phyloP scores from a whole-genome alignment of 2,329 filamentous ascomycete species.

The Chrysoporthe cubensis region DNA sequence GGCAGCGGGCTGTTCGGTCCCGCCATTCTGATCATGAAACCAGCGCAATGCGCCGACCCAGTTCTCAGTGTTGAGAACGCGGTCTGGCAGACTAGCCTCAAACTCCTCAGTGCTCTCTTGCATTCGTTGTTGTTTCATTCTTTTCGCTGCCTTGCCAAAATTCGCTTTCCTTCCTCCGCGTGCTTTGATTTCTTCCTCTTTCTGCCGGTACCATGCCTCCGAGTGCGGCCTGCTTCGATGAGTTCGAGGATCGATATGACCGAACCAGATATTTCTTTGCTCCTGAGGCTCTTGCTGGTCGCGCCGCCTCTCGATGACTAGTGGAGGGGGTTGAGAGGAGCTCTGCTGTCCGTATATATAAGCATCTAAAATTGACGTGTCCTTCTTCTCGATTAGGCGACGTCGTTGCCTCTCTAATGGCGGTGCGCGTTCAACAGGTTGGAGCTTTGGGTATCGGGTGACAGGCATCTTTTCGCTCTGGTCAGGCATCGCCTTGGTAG shows the following conservation, averaged over 20 bases:
- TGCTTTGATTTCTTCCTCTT: slow-evolving; percentile 52
- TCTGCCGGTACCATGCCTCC: slow-evolving; percentile 50
- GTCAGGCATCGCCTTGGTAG: neutral
- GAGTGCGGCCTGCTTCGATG: slow-evolving; percentile 51
- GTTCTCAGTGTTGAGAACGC: slow-evolving; percentile 47
- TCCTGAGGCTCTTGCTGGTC: slow-evolving; percentile 19
- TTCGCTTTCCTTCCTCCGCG: slow-evolving; percentile 55
- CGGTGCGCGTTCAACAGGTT: slow-evolving; percentile 9
- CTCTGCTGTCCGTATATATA: slow-evolving; percentile 36
- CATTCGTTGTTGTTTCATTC: slow-evolving; percentile 40
- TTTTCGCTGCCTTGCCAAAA: slow-evolving; percentile 50
- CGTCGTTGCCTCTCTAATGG: slow-evolving; percentile 25
- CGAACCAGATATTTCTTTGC: slow-evolving; percentile 43
- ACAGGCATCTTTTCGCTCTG: slow-evolving; percentile 10
- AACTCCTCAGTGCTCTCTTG: slow-evolving; percentile 30
- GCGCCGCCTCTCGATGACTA: slow-evolving; percentile 27
- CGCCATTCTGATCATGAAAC: slow-evolving; percentile 24
- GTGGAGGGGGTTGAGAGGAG: slow-evolving; percentile 31
- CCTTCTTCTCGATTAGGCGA: slow-evolving; percentile 15
- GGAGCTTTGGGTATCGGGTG: slow-evolving; percentile 2
- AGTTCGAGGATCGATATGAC: slow-evolving; percentile 54
- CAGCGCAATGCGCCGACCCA: slow-evolving; percentile 49
- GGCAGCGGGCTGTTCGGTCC: slow-evolving; percentile 5
- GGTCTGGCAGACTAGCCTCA: slow-evolving; percentile 46
- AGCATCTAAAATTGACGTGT: slow-evolving; percentile 32